Percentiles rank a stretch among this genome's conserved stretches.
phyloP scores from a whole-genome alignment of 23 red algal species.

The Gracilaria caudata region DNA sequence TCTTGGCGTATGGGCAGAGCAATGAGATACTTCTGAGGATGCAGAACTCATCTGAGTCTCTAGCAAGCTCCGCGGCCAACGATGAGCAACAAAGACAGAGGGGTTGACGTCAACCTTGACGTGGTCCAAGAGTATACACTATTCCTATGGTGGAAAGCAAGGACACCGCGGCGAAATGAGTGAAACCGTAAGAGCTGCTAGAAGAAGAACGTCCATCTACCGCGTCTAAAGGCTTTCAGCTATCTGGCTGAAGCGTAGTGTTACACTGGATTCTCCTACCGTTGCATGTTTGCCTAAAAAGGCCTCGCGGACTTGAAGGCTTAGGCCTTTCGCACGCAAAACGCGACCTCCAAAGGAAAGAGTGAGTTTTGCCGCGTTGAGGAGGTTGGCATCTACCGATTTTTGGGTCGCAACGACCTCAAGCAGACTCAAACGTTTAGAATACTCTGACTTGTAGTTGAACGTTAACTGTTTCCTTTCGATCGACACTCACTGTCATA shows the following conservation, averaged over 20 bases:
- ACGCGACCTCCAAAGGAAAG: no score
- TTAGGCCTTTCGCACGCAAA: no score
- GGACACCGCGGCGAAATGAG: neutral
- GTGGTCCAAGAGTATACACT: neutral
- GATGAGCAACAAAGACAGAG: neutral
- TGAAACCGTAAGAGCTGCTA: neutral
- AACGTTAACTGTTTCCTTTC: neutral
- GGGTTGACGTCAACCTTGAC: no score
- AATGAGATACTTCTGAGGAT: no score
- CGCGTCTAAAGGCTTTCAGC: neutral
- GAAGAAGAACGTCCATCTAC: neutral
- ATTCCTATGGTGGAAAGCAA: neutral
- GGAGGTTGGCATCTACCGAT: no score
- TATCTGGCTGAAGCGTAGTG: neutral
- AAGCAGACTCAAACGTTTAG: no score
- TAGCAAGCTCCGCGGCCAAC: neutral
- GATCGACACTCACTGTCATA: neutral
- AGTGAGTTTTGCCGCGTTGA: no score
- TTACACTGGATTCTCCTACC: no score
- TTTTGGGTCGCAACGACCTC: no score
- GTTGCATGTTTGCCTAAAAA: no score
- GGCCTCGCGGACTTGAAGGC: no score
- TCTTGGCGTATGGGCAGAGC: no score
- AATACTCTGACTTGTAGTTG: neutral
- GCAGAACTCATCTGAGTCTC: neutral